Evolutionary conservation across 768 basidiomycete species (phyloP), one percentile per base, ranked within the genome.

Genomic region (Daedalea quercina): DNA sequence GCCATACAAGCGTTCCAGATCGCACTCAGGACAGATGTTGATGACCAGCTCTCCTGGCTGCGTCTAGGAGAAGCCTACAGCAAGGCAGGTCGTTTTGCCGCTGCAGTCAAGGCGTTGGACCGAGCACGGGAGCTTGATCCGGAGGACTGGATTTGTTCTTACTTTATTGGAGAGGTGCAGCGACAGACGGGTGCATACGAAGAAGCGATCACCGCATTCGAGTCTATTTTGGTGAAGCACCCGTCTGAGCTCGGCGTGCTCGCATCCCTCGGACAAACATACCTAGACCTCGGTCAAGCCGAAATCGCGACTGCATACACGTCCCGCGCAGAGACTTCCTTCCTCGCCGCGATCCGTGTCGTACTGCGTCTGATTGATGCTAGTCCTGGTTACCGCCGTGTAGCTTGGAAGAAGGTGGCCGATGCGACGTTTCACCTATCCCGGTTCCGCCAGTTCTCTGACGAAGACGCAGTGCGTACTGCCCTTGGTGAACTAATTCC

Each of bases 11-110:
- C 87, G 0, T 84, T 91, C 60, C 94, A 97, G 60, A 76, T 92
- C n/a, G 84, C 90, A 0, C 76, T 96, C 4, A 78, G 92, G 17
- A 85, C 86, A 7, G 80, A 90, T 20, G 77, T 83, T 1, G 79
- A 84, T 2, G 93, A 98, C 67, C 77, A 81, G 12, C 65, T 83
- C 15, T 79, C 85, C n/a, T 98, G 95, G 96, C 75, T 93, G 13
- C 81, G 90, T 34, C 76, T 99, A 2, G 94, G 94, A 1, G 92
- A 96, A 67, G 89, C 92, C 0, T 98, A 99, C 60, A 82, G 80
- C 59, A 85, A 80, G 62, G 86, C 90, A 11, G 95, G 96, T 46
- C 81, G 92, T 31, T 87, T 93, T 59, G 83, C 81, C 17, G 94
- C 96, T 15, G 90, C 93, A 0, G 67, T 96, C 54, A 98, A 95